Percentiles rank a stretch among this genome's conserved stretches.
Evolutionary conservation across 257 asterid species (phyloP).

Genomic region (Ilex aquifolium): DNA sequence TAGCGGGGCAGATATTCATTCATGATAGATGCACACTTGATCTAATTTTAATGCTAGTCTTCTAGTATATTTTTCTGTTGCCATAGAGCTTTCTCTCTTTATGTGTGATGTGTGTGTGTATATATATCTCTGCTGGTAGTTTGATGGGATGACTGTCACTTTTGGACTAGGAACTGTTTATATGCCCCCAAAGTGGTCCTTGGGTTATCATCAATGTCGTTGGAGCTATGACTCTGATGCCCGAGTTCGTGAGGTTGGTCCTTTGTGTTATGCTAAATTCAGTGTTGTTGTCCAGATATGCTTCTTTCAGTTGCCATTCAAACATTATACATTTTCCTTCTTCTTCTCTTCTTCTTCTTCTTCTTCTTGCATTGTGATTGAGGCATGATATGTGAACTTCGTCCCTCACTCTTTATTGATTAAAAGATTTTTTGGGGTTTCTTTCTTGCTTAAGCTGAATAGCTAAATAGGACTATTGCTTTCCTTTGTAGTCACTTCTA

Average conservation of each 20-base stretch:
- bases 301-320: background rate
- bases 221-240: constrained; percentile 86
- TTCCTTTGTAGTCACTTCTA: too few relatives aligned
- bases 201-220: constrained; percentile 98
- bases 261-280: constrained; percentile 1
- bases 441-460: background rate
- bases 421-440: too few relatives aligned
- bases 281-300: background rate
- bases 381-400: too few relatives aligned
- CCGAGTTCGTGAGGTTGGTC: constrained; percentile 81
- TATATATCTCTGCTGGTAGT: background rate
- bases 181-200: constrained; percentile 98
- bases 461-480: background rate
- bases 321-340: background rate
- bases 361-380: background rate
- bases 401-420: too few relatives aligned
- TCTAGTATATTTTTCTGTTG: background rate
- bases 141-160: constrained; percentile 1
- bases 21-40: too few relatives aligned
- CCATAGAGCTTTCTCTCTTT: too few relatives aligned
- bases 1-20: too few relatives aligned
- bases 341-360: background rate
- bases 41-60: background rate
- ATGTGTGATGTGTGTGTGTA: too few relatives aligned
- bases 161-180: constrained; percentile 64